phyloP scores from a whole-genome alignment of 129 eudicot species.

The Pseudognaphalium luteoalbum region DNA sequence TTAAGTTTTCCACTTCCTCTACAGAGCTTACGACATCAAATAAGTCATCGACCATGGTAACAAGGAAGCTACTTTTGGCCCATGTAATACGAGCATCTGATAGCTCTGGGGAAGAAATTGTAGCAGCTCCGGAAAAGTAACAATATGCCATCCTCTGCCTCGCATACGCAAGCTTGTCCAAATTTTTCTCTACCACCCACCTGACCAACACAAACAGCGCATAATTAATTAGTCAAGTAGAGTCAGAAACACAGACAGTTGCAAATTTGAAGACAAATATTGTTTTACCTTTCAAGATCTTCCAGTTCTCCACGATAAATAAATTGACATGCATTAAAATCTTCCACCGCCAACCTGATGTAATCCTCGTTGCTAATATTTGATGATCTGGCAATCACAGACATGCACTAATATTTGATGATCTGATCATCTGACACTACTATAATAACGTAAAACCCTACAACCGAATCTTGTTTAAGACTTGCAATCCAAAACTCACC shows the following conservation, averaged over 20 bases:
- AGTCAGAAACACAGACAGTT: neutral
- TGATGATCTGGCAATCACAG: neutral
- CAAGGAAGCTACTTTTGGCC: conserved; percentile 76
- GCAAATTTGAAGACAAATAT: too few relatives aligned
- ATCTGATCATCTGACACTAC: neutral
- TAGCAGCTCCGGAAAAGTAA: conserved; percentile 77
- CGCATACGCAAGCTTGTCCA: conserved; percentile 79
- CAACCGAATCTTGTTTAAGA: too few relatives aligned
- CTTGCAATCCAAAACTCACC: conserved; percentile 36
- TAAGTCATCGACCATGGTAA: conserved; percentile 87
- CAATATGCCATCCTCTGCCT: conserved; percentile 73
- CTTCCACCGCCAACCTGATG: conserved; percentile 62
- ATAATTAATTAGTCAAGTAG: too few relatives aligned
- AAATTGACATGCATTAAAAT: conserved; percentile 67
- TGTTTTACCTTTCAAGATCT: conserved; percentile 64
- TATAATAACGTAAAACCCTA: neutral
- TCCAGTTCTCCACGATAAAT: conserved; percentile 58
- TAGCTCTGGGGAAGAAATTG: conserved; percentile 57
- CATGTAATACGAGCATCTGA: conserved; percentile 86
- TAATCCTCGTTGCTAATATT: conserved; percentile 55
- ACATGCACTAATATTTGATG: too few relatives aligned
- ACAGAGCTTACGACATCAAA: conserved; percentile 78
- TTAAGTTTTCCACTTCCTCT: conserved; percentile 63
- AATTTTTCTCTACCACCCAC: conserved; percentile 67
- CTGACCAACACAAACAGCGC: conserved; percentile 22